phyloP scores from a whole-genome alignment of 1,139 yeast genomes.

The Lodderomyces pseudojiufengensis region DNA sequence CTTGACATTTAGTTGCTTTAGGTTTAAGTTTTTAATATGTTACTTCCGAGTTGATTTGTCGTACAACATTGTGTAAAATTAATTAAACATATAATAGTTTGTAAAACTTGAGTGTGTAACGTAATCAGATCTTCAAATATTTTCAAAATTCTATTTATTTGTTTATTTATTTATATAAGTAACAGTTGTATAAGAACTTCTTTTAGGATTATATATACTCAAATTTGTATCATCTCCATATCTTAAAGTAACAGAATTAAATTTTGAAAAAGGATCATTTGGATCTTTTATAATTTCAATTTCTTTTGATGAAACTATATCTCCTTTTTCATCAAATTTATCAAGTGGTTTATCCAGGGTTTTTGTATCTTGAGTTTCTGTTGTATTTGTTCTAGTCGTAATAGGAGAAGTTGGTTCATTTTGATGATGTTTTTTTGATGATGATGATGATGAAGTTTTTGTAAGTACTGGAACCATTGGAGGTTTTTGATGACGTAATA shows the following conservation, averaged over 20 bases:
- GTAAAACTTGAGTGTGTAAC: too few relatives aligned
- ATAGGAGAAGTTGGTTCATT: conserved; percentile 3
- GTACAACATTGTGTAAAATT: too few relatives aligned
- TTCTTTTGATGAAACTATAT: conserved; percentile 21
- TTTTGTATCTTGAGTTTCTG: background rate
- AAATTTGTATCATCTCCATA: conserved; percentile 51
- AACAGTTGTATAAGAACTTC: conserved; percentile 19
- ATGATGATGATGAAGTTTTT: conserved; percentile 40
- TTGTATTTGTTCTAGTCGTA: background rate
- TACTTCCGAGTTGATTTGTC: too few relatives aligned
- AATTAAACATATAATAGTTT: too few relatives aligned
- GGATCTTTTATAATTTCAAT: conserved; percentile 26
- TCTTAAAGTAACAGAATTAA: conserved; percentile 85
- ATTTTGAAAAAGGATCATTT: conserved; percentile 79
- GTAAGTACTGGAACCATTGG: conserved; percentile 91
- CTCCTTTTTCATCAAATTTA: conserved; percentile 9
- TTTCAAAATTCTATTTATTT: too few relatives aligned
- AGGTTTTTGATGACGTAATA: conserved; percentile 85
- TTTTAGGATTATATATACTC: conserved; percentile 46
- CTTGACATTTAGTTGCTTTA: too few relatives aligned
- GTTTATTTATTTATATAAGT: too few relatives aligned
- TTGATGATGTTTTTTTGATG: conserved; percentile 16
- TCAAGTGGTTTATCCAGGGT: too few relatives aligned
- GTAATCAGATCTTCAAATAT: too few relatives aligned
- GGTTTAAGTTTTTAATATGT: too few relatives aligned